Evolutionary conservation across 805 yeast species (phyloP).

Genomic region (Maudiozyma turicensis): DNA sequence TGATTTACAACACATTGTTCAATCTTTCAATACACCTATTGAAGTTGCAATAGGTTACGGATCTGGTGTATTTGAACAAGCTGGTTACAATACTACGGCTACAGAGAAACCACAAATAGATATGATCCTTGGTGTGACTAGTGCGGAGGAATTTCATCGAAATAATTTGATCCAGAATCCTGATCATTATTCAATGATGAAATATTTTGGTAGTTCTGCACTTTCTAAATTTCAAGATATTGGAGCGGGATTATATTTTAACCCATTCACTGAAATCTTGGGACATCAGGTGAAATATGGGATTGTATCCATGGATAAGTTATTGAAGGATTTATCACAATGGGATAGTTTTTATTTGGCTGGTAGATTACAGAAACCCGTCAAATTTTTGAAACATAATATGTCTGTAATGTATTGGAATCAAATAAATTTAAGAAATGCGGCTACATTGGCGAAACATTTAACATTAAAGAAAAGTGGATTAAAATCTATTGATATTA

Average conservation of each 20-base stretch:
- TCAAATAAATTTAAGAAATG: constrained; percentile 68
- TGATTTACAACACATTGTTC: constrained; percentile 40
- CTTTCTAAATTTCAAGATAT: constrained; percentile 50
- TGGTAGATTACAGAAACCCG: constrained; percentile 92
- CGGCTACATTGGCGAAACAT: constrained; percentile 49
- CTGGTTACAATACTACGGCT: constrained; percentile 29
- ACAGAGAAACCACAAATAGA: constrained; percentile 62
- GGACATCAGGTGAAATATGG: constrained; percentile 74
- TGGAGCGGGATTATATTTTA: constrained; percentile 91
- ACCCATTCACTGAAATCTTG: constrained; percentile 69
- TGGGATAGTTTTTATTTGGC: constrained; percentile 86
- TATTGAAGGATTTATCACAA: constrained; percentile 60
- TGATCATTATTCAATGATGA: constrained; percentile 66
- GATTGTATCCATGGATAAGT: constrained; percentile 52
- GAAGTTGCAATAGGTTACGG: constrained; percentile 88
- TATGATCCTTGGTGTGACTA: constrained; percentile 70
- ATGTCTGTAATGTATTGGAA: constrained; percentile 55
- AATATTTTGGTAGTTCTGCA: constrained; percentile 47
- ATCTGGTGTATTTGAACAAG: constrained; percentile 83
- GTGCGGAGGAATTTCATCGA: constrained; percentile 69
- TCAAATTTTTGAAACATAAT: constrained; percentile 59
- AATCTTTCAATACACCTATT: constrained; percentile 61
- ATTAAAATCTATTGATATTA: constrained; percentile 8
- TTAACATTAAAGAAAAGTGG: constrained; percentile 28
- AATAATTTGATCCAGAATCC: constrained; percentile 58